A percentile compares a stretch with the other conserved stretches of the same genome.
These are phyloP conservation scores for Fremontodendron californicum DNA, from an alignment of 345 rosid species.

Conservation along the genomic window DNA sequence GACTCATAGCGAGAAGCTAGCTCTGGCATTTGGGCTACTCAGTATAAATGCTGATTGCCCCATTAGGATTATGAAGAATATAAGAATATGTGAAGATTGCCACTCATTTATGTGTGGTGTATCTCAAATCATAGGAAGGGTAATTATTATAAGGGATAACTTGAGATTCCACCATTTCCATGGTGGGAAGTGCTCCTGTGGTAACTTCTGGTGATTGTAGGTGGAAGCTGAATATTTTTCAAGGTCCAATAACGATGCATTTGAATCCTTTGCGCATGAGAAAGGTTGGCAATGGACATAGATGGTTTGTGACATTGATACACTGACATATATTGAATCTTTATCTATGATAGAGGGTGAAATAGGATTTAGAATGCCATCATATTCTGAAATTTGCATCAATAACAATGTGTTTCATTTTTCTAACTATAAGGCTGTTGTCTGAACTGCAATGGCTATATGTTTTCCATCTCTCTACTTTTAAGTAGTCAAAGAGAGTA, in stretches of 20 bases:
- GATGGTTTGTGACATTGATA: neutral
- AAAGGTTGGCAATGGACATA: neutral
- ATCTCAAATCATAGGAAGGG: conserved; percentile 46
- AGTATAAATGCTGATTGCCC: conserved; percentile 30
- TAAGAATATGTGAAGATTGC: conserved; percentile 76
- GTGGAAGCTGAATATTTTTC: neutral
- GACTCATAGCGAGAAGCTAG: conserved; percentile 72
- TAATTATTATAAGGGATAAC: conserved; percentile 65
- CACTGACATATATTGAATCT: neutral
- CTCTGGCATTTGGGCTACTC: conserved; percentile 63
- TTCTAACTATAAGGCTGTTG: neutral
- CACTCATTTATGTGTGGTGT: conserved; percentile 57
- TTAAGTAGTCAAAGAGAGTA: neutral
- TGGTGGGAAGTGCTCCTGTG: conserved; percentile 67
- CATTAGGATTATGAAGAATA: conserved; percentile 64
- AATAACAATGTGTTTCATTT: neutral
- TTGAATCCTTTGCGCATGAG: neutral
- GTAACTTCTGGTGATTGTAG: conserved; percentile 61
- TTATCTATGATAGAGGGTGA: neutral
- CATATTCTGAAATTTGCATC: neutral
- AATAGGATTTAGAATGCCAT: neutral
- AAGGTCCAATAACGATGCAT: neutral
- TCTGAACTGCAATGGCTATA: neutral
- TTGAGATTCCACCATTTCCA: conserved; percentile 75
- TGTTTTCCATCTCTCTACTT: neutral